Percentiles rank a stretch among this genome's conserved stretches.
phyloP scores from a whole-genome alignment of 352 stramenopile species.

The Phytophthora hibernalis region DNA sequence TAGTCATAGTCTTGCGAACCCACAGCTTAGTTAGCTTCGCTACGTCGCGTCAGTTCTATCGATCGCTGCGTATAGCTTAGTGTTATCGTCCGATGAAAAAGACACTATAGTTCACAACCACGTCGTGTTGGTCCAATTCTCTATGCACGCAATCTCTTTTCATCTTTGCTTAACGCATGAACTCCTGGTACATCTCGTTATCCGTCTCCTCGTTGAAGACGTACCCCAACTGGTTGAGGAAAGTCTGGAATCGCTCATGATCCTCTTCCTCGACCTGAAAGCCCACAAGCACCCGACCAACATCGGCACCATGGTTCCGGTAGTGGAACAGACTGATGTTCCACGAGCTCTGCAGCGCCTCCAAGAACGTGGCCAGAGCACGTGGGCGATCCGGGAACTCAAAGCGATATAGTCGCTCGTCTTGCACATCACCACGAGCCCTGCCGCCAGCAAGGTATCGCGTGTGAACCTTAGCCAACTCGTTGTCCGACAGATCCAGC shows the following conservation, averaged over 20 bases:
- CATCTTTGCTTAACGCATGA: slow-evolving; percentile 61
- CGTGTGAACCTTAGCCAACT: slow-evolving; percentile 97
- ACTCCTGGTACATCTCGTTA: slow-evolving; percentile 83
- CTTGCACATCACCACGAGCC: slow-evolving; percentile 51
- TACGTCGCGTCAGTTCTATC: slow-evolving; percentile 36
- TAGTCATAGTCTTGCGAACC: slow-evolving; percentile 38
- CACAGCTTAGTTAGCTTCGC: slow-evolving; percentile 28
- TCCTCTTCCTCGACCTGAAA: slow-evolving; percentile 91
- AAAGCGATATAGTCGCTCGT: slow-evolving; percentile 97
- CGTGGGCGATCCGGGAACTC: slow-evolving; percentile 95
- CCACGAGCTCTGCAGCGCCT: slow-evolving; percentile 88
- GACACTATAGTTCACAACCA: slow-evolving; percentile 28
- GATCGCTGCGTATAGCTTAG: slow-evolving; percentile 39
- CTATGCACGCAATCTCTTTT: slow-evolving; percentile 19
- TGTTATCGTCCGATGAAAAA: slow-evolving; percentile 30
- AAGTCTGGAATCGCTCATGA: slow-evolving; percentile 63
- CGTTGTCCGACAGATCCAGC: slow-evolving; percentile 95
- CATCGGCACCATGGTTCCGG: slow-evolving; percentile 97
- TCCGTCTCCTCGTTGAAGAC: slow-evolving; percentile 80
- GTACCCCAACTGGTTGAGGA: slow-evolving; percentile 82
- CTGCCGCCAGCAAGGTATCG: slow-evolving; percentile 95
- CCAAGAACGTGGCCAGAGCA: slow-evolving; percentile 92
- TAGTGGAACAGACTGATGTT: slow-evolving; percentile 99
- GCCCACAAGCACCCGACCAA: slow-evolving; percentile 97
- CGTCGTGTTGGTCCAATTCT: slow-evolving; percentile 19